Percentiles rank a stretch among this genome's conserved stretches.
These are phyloP conservation scores for Primulina huaijiensis DNA, from an alignment of 257 asterid species.

Conservation along the genomic window DNA sequence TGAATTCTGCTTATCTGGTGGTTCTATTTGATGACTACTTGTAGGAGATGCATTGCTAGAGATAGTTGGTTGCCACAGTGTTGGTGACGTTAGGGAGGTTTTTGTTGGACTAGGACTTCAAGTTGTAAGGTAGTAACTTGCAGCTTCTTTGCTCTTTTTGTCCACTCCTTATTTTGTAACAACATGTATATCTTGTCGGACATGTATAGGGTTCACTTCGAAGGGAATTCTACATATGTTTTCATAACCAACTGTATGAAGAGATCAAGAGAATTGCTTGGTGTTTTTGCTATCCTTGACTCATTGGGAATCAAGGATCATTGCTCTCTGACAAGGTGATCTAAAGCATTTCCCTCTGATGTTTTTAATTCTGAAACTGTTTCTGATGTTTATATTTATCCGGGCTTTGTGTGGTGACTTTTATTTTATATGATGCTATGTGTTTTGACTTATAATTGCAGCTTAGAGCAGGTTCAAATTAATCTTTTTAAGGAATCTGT, in stretches of 20 bases:
- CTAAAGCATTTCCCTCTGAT: slow-evolving; percentile 1
- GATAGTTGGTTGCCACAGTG: slow-evolving; percentile 35
- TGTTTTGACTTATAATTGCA: slow-evolving; percentile 26
- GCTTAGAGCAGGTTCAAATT: slow-evolving; percentile 44
- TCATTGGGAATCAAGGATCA: slow-evolving; percentile 22
- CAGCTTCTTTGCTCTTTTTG: slow-evolving; percentile 12
- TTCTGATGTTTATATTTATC: not conserved
- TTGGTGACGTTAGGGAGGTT: slow-evolving; percentile 34
- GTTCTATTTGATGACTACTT: slow-evolving; percentile 11
- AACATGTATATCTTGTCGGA: slow-evolving; percentile 6
- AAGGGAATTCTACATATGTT: slow-evolving; percentile 34
- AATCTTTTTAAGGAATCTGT: slow-evolving; percentile 35
- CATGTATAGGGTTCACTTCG: slow-evolving; percentile 37
- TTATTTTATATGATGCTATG: slow-evolving; percentile 13
- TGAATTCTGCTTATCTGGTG: too few species aligned
- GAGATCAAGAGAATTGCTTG: slow-evolving; percentile 36
- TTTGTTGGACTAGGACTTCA: slow-evolving; percentile 48
- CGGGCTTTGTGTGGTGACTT: not conserved
- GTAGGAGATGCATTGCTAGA: slow-evolving; percentile 34
- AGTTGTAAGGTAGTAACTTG: slow-evolving; percentile 38
- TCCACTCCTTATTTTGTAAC: slow-evolving; percentile 24
- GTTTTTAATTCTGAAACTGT: not conserved
- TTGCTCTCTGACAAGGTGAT: slow-evolving; percentile 44
- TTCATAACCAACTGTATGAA: slow-evolving; percentile 37
- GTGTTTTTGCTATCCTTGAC: slow-evolving; percentile 34